These are phyloP conservation scores for Patellaria atrata DNA, from an alignment of 495 filamentous ascomycete genomes.

Conservation along the genomic window DNA sequence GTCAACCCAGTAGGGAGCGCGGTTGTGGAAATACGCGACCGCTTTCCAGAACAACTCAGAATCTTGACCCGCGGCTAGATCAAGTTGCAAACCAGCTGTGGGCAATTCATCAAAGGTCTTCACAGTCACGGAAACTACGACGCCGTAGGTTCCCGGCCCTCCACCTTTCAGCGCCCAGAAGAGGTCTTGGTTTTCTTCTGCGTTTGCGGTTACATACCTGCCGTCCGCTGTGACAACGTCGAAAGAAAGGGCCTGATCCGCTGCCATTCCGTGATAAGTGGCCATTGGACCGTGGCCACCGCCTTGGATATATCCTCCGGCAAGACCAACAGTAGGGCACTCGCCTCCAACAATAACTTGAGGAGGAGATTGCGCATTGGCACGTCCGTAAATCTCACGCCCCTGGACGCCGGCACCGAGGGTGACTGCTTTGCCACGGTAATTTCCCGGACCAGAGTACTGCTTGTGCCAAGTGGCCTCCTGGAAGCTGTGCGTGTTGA, in stretches of 20 bases:
- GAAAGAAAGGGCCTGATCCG: slow-evolving; percentile 39
- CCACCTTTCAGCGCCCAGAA: slow-evolving; percentile 13
- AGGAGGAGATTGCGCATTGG: slow-evolving; percentile 27
- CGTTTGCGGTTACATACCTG: slow-evolving; percentile 3
- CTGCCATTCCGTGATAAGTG: slow-evolving; percentile 36
- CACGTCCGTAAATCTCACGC: slow-evolving; percentile 35
- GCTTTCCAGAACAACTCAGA: slow-evolving; percentile 13
- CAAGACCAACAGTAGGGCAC: slow-evolving; percentile 7
- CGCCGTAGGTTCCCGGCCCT: slow-evolving; percentile 4
- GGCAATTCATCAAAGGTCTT: slow-evolving; percentile 9
- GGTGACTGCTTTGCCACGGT: slow-evolving; percentile 38
- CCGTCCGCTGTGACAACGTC: slow-evolving; percentile 19
- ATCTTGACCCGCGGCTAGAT: slow-evolving; percentile 1
- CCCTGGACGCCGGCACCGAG: slow-evolving; percentile 44
- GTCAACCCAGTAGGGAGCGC: slow-evolving; percentile 5
- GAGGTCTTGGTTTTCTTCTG: slow-evolving; percentile 8
- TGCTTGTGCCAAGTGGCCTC: slow-evolving; percentile 5
- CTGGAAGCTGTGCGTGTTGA: slow-evolving; percentile 10
- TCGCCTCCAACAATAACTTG: slow-evolving; percentile 38
- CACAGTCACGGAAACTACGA: slow-evolving; percentile 6
- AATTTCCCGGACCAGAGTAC: slow-evolving; percentile 22
- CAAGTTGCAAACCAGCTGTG: slow-evolving; percentile 3
- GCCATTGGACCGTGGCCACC: slow-evolving; percentile 45
- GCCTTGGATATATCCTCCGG: slow-evolving; percentile 40
- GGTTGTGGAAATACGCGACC: slow-evolving; percentile 5